Conservation (phyloP, 371 early-diverging fungal species). For the Syncephalastrum monosporum region DNA sequence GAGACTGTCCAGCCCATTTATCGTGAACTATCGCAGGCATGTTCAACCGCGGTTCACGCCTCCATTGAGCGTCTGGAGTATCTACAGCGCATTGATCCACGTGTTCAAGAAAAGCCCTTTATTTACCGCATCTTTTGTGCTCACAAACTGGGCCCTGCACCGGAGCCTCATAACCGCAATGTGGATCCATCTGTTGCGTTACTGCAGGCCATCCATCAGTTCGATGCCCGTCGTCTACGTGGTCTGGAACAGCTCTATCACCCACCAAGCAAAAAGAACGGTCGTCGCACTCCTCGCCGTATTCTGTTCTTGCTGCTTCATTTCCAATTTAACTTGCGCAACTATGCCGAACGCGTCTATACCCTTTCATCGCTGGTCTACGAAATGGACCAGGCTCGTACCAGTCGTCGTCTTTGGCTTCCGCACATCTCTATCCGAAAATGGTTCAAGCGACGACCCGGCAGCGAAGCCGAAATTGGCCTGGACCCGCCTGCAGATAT, state of each 20-base stretch:
- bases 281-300: slow-evolving; percentile 29
- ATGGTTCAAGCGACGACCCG: slow-evolving; percentile 11
- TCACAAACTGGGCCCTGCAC: slow-evolving; percentile 8
- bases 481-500: slow-evolving; percentile 24
- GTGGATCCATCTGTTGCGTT: slow-evolving; percentile 33
- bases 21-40: slow-evolving; percentile 32
- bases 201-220: slow-evolving; percentile 28
- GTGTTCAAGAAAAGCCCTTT: slow-evolving; percentile 31
- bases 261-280: slow-evolving; percentile 3
- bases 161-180: slow-evolving; percentile 12
- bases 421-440: slow-evolving; percentile 28
- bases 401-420: slow-evolving; percentile 24
- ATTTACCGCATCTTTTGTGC: slow-evolving; percentile 23
- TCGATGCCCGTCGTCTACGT: slow-evolving; percentile 29
- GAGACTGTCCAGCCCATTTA: slow-evolving; percentile 20
- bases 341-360: slow-evolving; percentile 40
- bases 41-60: slow-evolving; percentile 30
- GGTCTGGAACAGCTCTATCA: slow-evolving; percentile 31
- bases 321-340: slow-evolving; percentile 45
- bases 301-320: slow-evolving; percentile 38
- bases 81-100: slow-evolving; percentile 34
- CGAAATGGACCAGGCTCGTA: slow-evolving; percentile 35
- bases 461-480: slow-evolving; percentile 17
- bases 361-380: slow-evolving; percentile 41
- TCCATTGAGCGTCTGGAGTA: slow-evolving; percentile 29